A percentile compares a stretch with the other conserved stretches of the same genome.
These are phyloP conservation scores for Ceratopteris richardii DNA, from an alignment of 75 land plant species.

Conservation along the genomic window DNA sequence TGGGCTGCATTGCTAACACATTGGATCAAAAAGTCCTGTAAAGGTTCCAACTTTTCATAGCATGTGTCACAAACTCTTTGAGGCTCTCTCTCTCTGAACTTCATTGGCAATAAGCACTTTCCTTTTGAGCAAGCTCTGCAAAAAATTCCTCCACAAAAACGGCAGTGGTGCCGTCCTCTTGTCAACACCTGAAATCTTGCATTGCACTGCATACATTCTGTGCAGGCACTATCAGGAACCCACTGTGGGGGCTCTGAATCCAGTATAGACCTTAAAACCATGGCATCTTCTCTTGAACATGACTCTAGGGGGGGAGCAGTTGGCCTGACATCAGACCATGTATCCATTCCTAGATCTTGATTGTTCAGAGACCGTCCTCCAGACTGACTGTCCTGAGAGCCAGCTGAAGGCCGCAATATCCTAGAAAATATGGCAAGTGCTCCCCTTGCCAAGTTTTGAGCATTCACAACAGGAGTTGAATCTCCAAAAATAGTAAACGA, in stretches of 20 bases:
- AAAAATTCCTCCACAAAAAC: too few species aligned
- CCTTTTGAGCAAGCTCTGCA: constrained; percentile 66
- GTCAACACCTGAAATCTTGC: constrained; percentile 54
- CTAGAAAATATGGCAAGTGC: constrained; percentile 49
- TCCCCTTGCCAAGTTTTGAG: constrained; percentile 67
- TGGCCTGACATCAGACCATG: constrained; percentile 51
- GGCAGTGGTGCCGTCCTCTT: constrained; percentile 75
- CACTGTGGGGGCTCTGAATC: constrained; percentile 89
- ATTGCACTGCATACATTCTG: constrained; percentile 55
- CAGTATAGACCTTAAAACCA: constrained; percentile 37
- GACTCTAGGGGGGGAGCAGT: constrained; percentile 87
- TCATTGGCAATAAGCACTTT: constrained; percentile 61
- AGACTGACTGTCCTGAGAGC: neutral
- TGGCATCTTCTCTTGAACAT: constrained; percentile 17
- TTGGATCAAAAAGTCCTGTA: constrained; percentile 47
- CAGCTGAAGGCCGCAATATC: too few species aligned
- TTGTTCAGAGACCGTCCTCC: neutral
- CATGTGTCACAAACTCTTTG: constrained; percentile 82
- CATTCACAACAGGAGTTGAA: too few species aligned
- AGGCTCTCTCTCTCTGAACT: constrained; percentile 66
- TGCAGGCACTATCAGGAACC: constrained; percentile 67
- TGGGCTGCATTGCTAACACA: constrained; percentile 68
- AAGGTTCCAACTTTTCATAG: constrained; percentile 69
- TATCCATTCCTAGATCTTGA: neutral
- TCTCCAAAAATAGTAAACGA: too few species aligned